Evolutionary conservation across 2,329 filamentous ascomycete genomes (phyloP).

Genomic region (Ophiostoma piceae): DNA sequence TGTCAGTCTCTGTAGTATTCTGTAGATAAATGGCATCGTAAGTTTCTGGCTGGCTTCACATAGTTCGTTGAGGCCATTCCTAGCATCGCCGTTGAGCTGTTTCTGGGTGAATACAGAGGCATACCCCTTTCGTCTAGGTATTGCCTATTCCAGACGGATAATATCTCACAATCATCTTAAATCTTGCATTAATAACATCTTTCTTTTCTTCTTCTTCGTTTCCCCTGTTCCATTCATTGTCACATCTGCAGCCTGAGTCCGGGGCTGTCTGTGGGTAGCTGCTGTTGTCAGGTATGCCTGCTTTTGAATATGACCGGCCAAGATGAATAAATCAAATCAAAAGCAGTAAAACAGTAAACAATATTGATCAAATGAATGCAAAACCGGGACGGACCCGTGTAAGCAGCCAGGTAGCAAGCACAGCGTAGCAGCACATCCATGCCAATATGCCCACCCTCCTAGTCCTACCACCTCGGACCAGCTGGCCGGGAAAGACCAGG

Average conservation of each 20-base stretch:
- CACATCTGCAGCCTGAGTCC: not conserved
- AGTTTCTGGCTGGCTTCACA: not conserved
- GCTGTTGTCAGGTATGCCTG: not conserved
- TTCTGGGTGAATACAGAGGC: not conserved
- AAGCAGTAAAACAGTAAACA: too few relatives aligned
- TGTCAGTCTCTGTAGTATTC: too few relatives aligned
- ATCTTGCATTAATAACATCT: not conserved
- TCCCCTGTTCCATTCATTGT: not conserved
- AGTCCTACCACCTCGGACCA: not conserved
- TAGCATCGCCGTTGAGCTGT: not conserved
- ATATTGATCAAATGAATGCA: not conserved
- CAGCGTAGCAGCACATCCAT: not conserved
- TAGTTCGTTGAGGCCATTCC: not conserved
- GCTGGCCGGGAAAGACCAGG: slow-evolving; percentile 11
- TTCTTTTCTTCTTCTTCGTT: not conserved
- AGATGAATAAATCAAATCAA: not conserved
- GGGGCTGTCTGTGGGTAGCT: slow-evolving; percentile 1
- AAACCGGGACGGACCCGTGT: not conserved
- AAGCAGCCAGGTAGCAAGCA: not conserved
- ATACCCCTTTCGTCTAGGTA: slow-evolving; percentile 2
- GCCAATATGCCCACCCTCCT: not conserved
- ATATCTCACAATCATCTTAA: not conserved
- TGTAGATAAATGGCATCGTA: not conserved
- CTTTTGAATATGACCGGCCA: not conserved
- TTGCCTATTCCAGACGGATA: not conserved